Evolutionary conservation across 1,139 yeast genomes (phyloP).

Genomic region (Yamadazyma membranifaciens): DNA sequence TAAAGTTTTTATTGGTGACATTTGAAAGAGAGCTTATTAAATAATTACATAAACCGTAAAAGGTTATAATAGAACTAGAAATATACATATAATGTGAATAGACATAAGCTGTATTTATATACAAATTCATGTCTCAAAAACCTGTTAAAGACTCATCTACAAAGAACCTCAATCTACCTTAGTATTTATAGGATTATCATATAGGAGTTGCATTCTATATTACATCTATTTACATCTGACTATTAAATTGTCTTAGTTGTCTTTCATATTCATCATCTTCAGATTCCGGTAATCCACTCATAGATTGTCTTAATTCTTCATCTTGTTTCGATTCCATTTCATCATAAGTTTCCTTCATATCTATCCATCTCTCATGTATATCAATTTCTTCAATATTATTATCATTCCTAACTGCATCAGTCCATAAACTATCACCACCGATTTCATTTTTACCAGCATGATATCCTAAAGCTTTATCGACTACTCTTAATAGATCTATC

Average conservation of each 20-base stretch:
- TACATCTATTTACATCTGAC: no score
- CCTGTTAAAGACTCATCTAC: no score
- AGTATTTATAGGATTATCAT: no score
- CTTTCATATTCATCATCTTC: constrained; percentile 74
- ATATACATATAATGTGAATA: no score
- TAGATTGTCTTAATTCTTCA: constrained; percentile 11
- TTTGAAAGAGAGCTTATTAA: no score
- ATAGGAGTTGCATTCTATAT: no score
- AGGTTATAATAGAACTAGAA: no score
- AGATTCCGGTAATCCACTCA: constrained; percentile 17
- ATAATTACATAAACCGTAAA: no score
- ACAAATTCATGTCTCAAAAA: no score
- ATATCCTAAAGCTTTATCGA: constrained; percentile 93
- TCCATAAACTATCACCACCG: constrained; percentile 96
- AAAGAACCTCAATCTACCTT: no score
- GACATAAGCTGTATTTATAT: no score
- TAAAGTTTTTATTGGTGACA: no score
- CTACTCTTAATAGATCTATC: constrained; percentile 72
- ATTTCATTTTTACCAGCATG: constrained; percentile 69
- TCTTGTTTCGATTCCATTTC: constrained; percentile 42
- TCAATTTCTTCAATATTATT: constrained; percentile 51
- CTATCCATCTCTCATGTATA: constrained; percentile 95
- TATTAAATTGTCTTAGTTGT: constrained; percentile 51
- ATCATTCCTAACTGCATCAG: constrained; percentile 76
- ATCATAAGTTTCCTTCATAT: constrained; percentile 75